These are phyloP conservation scores for Torulaspora indica DNA, from an alignment of 805 yeast species.

Conservation along the genomic window DNA sequence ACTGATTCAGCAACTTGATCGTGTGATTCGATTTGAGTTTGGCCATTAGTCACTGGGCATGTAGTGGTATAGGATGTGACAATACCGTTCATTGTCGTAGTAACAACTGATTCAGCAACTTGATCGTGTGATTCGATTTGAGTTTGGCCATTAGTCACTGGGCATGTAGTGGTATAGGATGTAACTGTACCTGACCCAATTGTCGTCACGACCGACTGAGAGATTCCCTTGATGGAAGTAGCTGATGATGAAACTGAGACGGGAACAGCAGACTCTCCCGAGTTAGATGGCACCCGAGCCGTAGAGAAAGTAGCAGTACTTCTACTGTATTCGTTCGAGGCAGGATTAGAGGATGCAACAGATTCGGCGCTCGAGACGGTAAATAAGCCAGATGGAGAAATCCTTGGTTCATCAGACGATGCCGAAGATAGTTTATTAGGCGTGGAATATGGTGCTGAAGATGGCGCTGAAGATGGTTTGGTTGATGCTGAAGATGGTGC, in stretches of 20 bases:
- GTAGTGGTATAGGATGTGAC: slow-evolving; percentile 7
- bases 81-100: slow-evolving; percentile 6
- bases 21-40: not conserved
- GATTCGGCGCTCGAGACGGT: too few species aligned
- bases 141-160: not conserved
- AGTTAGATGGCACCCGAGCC: too few species aligned
- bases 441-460: too few species aligned
- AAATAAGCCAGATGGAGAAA: too few species aligned
- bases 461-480: too few species aligned
- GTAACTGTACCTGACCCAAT: slow-evolving; percentile 5
- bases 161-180: slow-evolving; percentile 7
- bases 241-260: not conserved
- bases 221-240: not conserved
- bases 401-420: too few species aligned
- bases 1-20: not conserved
- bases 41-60: slow-evolving; percentile 1
- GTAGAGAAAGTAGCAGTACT: too few species aligned
- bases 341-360: too few species aligned
- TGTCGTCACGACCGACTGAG: slow-evolving; percentile 1
- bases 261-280: too few species aligned
- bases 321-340: too few species aligned
- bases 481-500: too few species aligned
- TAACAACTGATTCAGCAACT: slow-evolving; percentile 1
- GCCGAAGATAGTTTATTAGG: too few species aligned
- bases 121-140: not conserved